phyloP scores from a whole-genome alignment of 169 alveolate species.

The Eimeria necatrix region DNA sequence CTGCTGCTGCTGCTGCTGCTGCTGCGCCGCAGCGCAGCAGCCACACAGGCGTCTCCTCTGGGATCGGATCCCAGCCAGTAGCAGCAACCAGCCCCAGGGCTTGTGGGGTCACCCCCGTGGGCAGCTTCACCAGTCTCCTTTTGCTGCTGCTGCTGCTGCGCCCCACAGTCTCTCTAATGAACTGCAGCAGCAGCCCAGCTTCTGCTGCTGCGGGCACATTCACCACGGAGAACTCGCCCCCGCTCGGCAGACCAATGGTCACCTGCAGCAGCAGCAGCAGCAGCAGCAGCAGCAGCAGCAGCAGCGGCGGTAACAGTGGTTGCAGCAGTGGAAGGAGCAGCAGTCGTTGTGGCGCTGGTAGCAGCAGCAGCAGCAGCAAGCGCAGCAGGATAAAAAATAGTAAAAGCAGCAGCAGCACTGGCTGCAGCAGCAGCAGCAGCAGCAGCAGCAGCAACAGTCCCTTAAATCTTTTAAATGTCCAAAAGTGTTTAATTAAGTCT shows the following conservation, averaged over 20 bases:
- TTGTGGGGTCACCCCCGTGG: background rate
- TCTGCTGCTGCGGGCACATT: background rate
- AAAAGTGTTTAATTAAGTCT: no score
- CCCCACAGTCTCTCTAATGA: background rate
- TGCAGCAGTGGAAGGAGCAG: no score
- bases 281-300: no score
- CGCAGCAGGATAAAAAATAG: background rate
- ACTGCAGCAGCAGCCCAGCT: background rate
- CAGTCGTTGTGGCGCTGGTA: background rate
- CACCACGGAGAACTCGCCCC: background rate
- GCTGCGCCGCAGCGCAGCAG: background rate
- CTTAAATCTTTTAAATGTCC: no score
- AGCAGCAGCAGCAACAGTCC: no score
- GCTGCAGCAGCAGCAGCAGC: no score
- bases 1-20: background rate
- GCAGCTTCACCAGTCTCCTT: background rate
- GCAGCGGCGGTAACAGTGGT: no score
- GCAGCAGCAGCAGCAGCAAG: constrained; percentile 34
- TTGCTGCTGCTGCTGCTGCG: no score
- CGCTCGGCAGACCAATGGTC: background rate
- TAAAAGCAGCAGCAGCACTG: no score
- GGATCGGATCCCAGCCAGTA: background rate
- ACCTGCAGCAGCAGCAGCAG: background rate
- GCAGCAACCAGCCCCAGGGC: background rate
- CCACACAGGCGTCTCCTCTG: constrained; percentile 6